phyloP scores from a whole-genome alignment of 1,139 yeast species.

The Kodamaea derodonti region DNA sequence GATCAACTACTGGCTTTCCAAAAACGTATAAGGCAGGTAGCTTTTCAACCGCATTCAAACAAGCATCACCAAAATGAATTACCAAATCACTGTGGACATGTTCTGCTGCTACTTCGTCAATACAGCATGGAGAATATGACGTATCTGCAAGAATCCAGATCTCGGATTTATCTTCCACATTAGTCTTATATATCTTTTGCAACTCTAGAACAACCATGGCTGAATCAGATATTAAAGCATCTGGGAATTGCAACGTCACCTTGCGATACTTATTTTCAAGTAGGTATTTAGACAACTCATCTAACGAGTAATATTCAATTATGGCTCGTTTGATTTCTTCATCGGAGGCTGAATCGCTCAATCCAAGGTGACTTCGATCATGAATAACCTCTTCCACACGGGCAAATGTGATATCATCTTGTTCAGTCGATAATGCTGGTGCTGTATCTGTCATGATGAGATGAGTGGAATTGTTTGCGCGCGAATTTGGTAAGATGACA shows the following conservation, averaged over 20 bases:
- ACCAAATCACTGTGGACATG: conserved; percentile 85
- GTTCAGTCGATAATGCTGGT: conserved; percentile 59
- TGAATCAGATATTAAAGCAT: conserved; percentile 71
- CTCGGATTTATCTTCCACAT: conserved; percentile 11
- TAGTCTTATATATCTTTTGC: conserved; percentile 22
- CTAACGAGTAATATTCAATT: conserved; percentile 49
- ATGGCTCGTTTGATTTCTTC: conserved; percentile 30
- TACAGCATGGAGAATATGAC: conserved; percentile 91
- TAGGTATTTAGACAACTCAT: conserved; percentile 39
- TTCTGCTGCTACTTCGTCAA: conserved; percentile 95
- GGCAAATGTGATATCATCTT: conserved; percentile 49
- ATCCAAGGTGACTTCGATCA: conserved; percentile 24
- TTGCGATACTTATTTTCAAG: conserved; percentile 34
- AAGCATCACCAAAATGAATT: conserved; percentile 93
- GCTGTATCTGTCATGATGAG: conserved; percentile 24
- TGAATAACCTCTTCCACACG: conserved; percentile 19
- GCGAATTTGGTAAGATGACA: no score
- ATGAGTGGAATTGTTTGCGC: no score
- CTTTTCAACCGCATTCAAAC: conserved; percentile 72
- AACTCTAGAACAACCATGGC: conserved; percentile 58
- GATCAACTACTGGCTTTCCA: conserved; percentile 59
- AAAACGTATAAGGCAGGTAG: conserved; percentile 74
- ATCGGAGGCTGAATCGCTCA: conserved; percentile 17
- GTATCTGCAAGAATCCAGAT: conserved; percentile 90
- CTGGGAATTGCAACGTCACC: conserved; percentile 90